Conservation (phyloP, 257 asterid genomes). For the Mentha longifolia region DNA sequence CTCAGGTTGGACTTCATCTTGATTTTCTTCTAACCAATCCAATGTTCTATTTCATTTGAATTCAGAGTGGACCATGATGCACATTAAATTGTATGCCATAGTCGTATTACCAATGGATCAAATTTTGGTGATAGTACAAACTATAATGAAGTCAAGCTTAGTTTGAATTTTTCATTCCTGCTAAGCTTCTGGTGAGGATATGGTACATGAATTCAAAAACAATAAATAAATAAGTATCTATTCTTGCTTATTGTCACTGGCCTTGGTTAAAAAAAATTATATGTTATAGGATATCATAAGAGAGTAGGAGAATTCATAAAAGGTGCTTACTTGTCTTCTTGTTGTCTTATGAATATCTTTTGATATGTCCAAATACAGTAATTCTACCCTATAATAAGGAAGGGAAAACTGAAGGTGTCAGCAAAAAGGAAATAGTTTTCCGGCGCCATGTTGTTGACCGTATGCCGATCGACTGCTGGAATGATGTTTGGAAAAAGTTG, state of each 20-base stretch:
- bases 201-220: background rate
- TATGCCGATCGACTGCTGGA: slow-evolving; percentile 98
- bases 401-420: slow-evolving; percentile 49
- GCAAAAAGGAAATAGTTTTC: slow-evolving; percentile 62
- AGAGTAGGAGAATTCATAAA: background rate
- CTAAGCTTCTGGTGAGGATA: slow-evolving; percentile 1
- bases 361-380: slow-evolving; percentile 54
- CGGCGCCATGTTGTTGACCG: slow-evolving; percentile 85
- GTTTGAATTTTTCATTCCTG: slow-evolving; percentile 13
- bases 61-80: slow-evolving; percentile 4
- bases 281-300: background rate
- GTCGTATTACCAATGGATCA: slow-evolving; percentile 5
- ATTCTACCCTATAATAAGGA: slow-evolving; percentile 88
- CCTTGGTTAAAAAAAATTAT: slow-evolving; percentile 13
- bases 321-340: slow-evolving; percentile 3
- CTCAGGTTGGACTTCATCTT: slow-evolving; percentile 61
- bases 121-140: slow-evolving; percentile 4
- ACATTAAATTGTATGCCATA: slow-evolving; percentile 9
- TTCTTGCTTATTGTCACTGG: slow-evolving; percentile 11
- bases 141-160: slow-evolving; percentile 12
- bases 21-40: slow-evolving; percentile 12
- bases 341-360: slow-evolving; percentile 16
- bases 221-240: background rate
- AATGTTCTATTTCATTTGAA: slow-evolving; percentile 4
- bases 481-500: slow-evolving; percentile 94